Conservation (phyloP, 2,329 filamentous ascomycete species). For the Xylariaceae sp. region DNA sequence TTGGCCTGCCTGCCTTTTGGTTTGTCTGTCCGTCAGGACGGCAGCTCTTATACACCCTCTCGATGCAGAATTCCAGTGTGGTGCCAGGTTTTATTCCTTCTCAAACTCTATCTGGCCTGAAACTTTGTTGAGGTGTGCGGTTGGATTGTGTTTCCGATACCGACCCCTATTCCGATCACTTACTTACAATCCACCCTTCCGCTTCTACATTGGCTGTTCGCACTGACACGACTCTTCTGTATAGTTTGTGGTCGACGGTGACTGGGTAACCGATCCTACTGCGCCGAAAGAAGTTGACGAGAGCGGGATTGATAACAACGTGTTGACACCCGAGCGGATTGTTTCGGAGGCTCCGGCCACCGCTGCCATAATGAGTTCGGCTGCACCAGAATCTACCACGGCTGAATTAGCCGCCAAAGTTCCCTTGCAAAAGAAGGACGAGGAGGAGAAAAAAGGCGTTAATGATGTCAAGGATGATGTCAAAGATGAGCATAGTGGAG, state of each 20-base stretch:
- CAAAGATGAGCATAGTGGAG: not conserved
- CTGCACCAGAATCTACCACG: conserved; percentile 67
- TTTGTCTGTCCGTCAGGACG: conserved; percentile 8
- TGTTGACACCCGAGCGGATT: conserved; percentile 73
- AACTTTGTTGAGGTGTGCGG: conserved; percentile 2
- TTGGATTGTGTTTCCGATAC: conserved; percentile 1
- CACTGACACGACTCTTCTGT: conserved; percentile 27
- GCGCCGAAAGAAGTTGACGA: conserved; percentile 79
- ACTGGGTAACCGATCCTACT: conserved; percentile 79
- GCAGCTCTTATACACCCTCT: not conserved
- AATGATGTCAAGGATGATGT: conserved; percentile 17
- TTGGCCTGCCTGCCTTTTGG: not conserved
- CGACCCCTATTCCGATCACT: conserved; percentile 6
- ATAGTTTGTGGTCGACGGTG: conserved; percentile 92
- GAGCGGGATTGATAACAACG: conserved; percentile 87
- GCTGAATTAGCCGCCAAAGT: conserved; percentile 63
- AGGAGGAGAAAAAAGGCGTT: conserved; percentile 27
- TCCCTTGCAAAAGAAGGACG: conserved; percentile 55
- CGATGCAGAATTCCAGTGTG: not conserved
- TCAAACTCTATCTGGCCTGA: conserved; percentile 8
- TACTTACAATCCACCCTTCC: conserved; percentile 14
- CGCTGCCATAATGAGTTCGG: conserved; percentile 59
- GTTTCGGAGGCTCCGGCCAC: conserved; percentile 42
- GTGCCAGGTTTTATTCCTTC: not conserved
- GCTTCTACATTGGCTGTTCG: conserved; percentile 17